These are phyloP conservation scores for Yamagishiella unicocca DNA, from an alignment of 139 green algal genomes.

Conservation along the genomic window DNA sequence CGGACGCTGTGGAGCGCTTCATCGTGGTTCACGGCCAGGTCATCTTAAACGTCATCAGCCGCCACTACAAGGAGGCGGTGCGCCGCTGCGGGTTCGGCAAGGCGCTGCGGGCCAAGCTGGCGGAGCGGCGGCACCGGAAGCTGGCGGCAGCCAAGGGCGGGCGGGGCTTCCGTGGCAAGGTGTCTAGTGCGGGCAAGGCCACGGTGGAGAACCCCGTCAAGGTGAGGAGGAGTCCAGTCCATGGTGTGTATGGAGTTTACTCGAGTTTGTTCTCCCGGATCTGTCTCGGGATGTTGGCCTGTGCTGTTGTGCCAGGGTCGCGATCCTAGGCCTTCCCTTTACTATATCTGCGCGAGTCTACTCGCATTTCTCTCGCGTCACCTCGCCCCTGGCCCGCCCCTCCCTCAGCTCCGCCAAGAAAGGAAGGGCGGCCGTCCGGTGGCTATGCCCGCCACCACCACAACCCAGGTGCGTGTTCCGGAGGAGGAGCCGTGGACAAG, in stretches of 20 bases:
- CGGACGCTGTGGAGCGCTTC: conserved; percentile 86
- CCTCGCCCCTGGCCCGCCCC: no score
- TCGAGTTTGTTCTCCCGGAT: no score
- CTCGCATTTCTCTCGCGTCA: no score
- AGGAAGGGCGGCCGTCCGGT: conserved; percentile 57
- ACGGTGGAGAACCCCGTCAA: conserved; percentile 37
- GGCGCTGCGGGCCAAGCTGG: conserved; percentile 79
- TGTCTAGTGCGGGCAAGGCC: conserved; percentile 59
- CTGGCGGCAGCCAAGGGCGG: conserved; percentile 81
- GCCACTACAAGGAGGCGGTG: conserved; percentile 63
- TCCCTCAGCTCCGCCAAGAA: background rate
- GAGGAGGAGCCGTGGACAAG: background rate
- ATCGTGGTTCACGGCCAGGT: conserved; percentile 96
- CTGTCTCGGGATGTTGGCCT: no score
- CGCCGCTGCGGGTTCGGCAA: conserved; percentile 78
- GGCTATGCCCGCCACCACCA: conserved; percentile 95
- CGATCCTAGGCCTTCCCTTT: no score
- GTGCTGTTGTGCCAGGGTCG: no score
- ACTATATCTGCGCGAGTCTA: no score
- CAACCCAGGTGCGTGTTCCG: conserved; percentile 82
- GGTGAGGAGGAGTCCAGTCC: no score
- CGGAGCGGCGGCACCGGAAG: conserved; percentile 83
- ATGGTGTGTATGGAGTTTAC: no score
- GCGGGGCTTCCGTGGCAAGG: background rate
- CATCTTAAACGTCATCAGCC: conserved; percentile 78